Base-by-base conservation (phyloP, 805 yeast species). In the Metschnikowia similis region DNA sequence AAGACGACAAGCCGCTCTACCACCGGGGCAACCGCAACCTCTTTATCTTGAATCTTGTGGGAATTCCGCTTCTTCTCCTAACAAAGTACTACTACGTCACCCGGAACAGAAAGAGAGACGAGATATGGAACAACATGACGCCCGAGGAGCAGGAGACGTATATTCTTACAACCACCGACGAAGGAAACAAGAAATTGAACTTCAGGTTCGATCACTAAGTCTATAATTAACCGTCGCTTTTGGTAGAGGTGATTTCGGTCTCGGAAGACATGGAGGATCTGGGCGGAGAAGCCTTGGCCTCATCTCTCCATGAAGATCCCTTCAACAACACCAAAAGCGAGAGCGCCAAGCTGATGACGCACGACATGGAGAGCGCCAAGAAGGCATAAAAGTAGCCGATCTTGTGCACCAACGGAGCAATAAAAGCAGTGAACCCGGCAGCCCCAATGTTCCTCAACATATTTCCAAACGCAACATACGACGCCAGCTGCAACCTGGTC, bases 111-210 rank as follows among this genome's bases (percentile, higher is more conserved):
- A 60, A 57, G 35, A 77, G 79, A 45, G 81, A 72, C 1, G 56
- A 53, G 48, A 62, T 59, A 16, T 86, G 92, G 91, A 65, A 69
- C 39, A 60, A 64, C 1, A 54, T 82, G 76, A 62, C 79, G 1
- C 58, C 51, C 2, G 82, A 79, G 34, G 82, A 85, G 61, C 73
- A 73, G 54, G 72, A 66, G 3, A 63, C 71, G 1, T 85, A 85
- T 62, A 57, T 72, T 21, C 49, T 47, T 11, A 69, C 60, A 11
- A 74, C 85, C 1, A 67, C 57, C 0, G 86, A 83, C 56, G 66
- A 62, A 31, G 89, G 89, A 6, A 80, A 79, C 56, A 75, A 75
- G 58, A 67, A 90, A 27, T 66, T 85, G 38, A 87, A 85, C 48
- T 71, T 70, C 52, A 54, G 66, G 29, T 71, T 71, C 48, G 66